phyloP scores from a whole-genome alignment of 371 early-diverging fungal species.

The Dichotomocladium elegans region DNA sequence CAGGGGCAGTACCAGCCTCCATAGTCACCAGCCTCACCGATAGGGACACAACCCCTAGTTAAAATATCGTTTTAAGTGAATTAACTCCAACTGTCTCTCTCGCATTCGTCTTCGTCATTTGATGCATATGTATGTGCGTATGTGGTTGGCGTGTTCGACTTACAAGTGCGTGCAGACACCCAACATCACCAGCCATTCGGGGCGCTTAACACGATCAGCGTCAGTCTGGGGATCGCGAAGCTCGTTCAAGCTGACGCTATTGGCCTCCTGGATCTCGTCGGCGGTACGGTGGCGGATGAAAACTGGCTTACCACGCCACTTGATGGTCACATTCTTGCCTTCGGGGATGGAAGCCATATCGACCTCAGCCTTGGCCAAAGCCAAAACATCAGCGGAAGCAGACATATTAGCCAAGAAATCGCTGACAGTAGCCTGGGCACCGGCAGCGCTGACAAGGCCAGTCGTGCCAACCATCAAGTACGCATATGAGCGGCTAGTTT shows the following conservation, averaged over 20 bases:
- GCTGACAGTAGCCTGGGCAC: constrained; percentile 89
- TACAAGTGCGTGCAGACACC: constrained; percentile 97
- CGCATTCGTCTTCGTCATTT: neutral
- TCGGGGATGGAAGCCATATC: constrained; percentile 89
- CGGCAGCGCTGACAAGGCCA: constrained; percentile 79
- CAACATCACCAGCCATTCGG: constrained; percentile 96
- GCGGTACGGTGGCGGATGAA: constrained; percentile 96
- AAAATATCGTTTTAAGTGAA: neutral
- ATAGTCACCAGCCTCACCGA: constrained; percentile 96
- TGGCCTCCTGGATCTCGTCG: constrained; percentile 92
- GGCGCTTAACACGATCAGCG: constrained; percentile 86
- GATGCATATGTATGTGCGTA: no score
- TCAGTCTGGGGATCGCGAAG: constrained; percentile 93
- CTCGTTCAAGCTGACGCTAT: constrained; percentile 68
- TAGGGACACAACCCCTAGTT: constrained; percentile 91
- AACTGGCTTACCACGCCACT: constrained; percentile 99
- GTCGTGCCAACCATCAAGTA: constrained; percentile 95
- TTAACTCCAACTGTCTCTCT: neutral
- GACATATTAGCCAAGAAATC: constrained; percentile 90
- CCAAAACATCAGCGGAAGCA: constrained; percentile 96
- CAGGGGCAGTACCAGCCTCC: constrained; percentile 99
- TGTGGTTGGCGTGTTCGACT: no score
- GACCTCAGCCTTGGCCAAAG: constrained; percentile 96
- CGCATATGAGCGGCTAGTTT: constrained; percentile 76
- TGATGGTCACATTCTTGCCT: constrained; percentile 94